Percentiles rank a stretch among this genome's conserved stretches.
phyloP scores from a whole-genome alignment of 73 alveolate genomes.

The Paramecium pentaurelia region DNA sequence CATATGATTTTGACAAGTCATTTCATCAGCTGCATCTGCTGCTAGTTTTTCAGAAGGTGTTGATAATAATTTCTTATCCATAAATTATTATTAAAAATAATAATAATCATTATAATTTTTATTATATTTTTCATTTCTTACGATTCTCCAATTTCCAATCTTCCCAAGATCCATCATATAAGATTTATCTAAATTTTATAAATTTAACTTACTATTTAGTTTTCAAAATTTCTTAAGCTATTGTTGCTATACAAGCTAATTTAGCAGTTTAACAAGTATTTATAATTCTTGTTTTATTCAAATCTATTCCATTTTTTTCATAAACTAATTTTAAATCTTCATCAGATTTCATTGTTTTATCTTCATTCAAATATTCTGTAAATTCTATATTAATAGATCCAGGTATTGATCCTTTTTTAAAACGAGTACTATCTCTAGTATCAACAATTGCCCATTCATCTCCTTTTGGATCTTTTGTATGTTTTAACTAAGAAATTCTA shows the following conservation, averaged over 20 bases:
- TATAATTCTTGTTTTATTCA: background rate
- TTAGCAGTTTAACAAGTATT: conserved; percentile 24
- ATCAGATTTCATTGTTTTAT: background rate
- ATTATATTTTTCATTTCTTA: background rate
- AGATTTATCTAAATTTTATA: background rate
- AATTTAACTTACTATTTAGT: background rate
- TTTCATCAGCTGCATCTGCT: background rate
- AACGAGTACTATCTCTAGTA: background rate
- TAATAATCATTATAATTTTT: background rate
- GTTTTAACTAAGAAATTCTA: background rate
- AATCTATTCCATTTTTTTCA: background rate
- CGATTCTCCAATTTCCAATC: background rate
- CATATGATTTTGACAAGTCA: background rate
- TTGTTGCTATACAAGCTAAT: background rate
- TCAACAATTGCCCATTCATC: background rate
- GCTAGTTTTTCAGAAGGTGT: background rate
- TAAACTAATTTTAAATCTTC: background rate
- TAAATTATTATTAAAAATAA: background rate
- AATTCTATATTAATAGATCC: conserved; percentile 11
- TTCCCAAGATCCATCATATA: conserved; percentile 30
- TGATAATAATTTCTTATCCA: background rate
- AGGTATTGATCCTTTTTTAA: background rate
- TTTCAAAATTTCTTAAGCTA: background rate
- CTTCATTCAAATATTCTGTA: background rate
- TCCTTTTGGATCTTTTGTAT: background rate